Percentiles rank a stretch among this genome's conserved stretches.
Evolutionary conservation across 148 eudicot species (phyloP).

Genomic region (Gaultheria prostrata): DNA sequence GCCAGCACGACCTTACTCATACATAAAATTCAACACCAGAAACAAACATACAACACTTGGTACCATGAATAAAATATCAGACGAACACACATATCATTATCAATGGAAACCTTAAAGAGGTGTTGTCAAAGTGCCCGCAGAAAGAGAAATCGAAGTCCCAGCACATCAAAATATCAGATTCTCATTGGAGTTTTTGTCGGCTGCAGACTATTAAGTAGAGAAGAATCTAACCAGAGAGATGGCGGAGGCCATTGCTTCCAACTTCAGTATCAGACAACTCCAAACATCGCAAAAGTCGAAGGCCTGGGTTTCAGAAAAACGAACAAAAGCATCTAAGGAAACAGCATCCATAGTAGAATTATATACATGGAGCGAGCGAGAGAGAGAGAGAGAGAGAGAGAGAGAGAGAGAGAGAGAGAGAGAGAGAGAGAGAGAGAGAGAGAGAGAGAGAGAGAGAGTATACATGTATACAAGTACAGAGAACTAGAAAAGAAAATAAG

Average conservation of each 20-base stretch:
- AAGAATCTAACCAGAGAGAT: slow-evolving; percentile 62
- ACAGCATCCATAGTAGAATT: neutral
- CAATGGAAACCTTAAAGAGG: no score
- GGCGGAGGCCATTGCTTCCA: slow-evolving; percentile 74
- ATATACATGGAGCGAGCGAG: neutral
- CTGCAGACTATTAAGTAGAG: neutral
- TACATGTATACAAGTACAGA: neutral
- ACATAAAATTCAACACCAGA: neutral
- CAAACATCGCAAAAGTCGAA: slow-evolving; percentile 61
- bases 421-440: neutral
- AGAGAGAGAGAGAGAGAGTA: neutral
- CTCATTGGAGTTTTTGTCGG: neutral
- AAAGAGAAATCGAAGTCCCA: neutral
- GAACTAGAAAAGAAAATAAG: neutral
- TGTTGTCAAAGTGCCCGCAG: neutral
- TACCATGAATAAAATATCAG: neutral
- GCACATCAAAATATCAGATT: neutral
- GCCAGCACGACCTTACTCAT: neutral
- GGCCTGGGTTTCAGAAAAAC: slow-evolving; percentile 42
- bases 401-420: neutral
- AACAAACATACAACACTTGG: neutral
- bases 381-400: neutral
- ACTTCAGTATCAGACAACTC: slow-evolving; percentile 96
- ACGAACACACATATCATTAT: neutral
- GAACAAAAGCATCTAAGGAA: slow-evolving; percentile 5